Percentiles rank a stretch among this genome's conserved stretches.
Evolutionary conservation across 306 rosid species (phyloP).

Genomic region (Begonia masoniana): DNA sequence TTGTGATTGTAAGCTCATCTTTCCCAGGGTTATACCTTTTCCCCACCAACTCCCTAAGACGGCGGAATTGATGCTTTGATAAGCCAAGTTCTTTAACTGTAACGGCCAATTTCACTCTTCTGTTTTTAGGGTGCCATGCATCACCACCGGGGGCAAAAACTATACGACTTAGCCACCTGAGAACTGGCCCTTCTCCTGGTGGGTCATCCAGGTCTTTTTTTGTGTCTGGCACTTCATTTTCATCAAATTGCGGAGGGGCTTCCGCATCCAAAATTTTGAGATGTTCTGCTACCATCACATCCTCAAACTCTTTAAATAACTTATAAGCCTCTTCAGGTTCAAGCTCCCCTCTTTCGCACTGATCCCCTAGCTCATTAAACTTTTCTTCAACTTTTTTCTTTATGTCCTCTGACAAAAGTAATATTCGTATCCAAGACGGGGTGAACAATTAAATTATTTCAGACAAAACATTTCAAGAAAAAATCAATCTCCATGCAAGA

Average conservation of each 20-base stretch:
- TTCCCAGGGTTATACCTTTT: slow-evolving; percentile 90
- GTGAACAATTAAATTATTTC: not conserved
- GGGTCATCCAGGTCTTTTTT: slow-evolving; percentile 63
- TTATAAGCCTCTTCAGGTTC: slow-evolving; percentile 79
- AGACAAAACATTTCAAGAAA: too few relatives aligned
- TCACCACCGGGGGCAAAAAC: slow-evolving; percentile 95
- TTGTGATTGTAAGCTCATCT: slow-evolving; percentile 81
- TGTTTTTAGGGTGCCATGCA: slow-evolving; percentile 97
- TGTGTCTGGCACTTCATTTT: slow-evolving; percentile 31
- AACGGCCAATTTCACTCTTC: slow-evolving; percentile 82
- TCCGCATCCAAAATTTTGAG: slow-evolving; percentile 47
- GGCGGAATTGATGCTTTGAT: slow-evolving; percentile 68
- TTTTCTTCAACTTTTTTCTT: slow-evolving; percentile 61
- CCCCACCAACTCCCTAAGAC: slow-evolving; percentile 80
- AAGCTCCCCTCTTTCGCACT: slow-evolving; percentile 92
- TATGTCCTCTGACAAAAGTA: slow-evolving; percentile 38
- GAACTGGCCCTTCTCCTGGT: slow-evolving; percentile 93
- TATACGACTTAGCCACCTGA: slow-evolving; percentile 72
- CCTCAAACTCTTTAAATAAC: slow-evolving; percentile 73
- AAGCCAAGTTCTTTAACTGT: slow-evolving; percentile 91
- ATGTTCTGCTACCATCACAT: slow-evolving; percentile 48
- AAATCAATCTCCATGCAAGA: too few relatives aligned
- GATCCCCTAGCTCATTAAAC: slow-evolving; percentile 76
- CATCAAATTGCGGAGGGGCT: slow-evolving; percentile 32
- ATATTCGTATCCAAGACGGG: not conserved